Evolutionary conservation across 805 yeast species (phyloP).

Genomic region (Monosporozyma aerobia): DNA sequence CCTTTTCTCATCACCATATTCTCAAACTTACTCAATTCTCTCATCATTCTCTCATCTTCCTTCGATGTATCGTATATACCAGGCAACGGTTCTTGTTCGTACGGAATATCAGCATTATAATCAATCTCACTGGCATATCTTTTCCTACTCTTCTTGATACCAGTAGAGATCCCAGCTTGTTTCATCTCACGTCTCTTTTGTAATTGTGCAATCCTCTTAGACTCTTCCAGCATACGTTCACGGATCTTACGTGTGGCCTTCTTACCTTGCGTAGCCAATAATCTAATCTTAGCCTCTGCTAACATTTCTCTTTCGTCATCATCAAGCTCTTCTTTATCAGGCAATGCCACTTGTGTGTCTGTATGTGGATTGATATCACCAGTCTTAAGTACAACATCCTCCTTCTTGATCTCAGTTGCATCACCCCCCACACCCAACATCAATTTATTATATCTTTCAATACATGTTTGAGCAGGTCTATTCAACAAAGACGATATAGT

Average conservation of each 20-base stretch:
- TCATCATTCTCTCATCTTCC: constrained; percentile 41
- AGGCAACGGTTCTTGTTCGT: constrained; percentile 56
- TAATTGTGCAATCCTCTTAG: constrained; percentile 60
- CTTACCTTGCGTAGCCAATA: constrained; percentile 88
- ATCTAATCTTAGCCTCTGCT: constrained; percentile 86
- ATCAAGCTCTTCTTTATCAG: constrained; percentile 69
- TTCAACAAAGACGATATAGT: constrained; percentile 75
- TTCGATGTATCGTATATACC: constrained; percentile 62
- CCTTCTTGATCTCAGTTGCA: constrained; percentile 3
- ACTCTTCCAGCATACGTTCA: constrained; percentile 74
- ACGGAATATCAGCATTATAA: constrained; percentile 74
- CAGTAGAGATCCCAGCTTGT: constrained; percentile 60
- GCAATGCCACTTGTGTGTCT: constrained; percentile 71
- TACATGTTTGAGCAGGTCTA: constrained; percentile 78
- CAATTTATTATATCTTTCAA: constrained; percentile 65
- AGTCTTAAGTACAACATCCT: constrained; percentile 18
- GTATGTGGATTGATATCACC: constrained; percentile 64
- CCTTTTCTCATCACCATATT: constrained; percentile 28
- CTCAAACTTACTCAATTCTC: constrained; percentile 36
- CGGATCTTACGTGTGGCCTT: constrained; percentile 86
- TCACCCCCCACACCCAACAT: constrained; percentile 5
- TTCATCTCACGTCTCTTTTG: constrained; percentile 77
- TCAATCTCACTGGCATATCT: constrained; percentile 57
- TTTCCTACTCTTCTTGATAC: constrained; percentile 41
- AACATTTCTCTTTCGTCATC: constrained; percentile 90